Evolutionary conservation across 1,139 yeast species (phyloP), one percentile per base, ranked within the genome.

Genomic region (Pichia cactophila): DNA sequence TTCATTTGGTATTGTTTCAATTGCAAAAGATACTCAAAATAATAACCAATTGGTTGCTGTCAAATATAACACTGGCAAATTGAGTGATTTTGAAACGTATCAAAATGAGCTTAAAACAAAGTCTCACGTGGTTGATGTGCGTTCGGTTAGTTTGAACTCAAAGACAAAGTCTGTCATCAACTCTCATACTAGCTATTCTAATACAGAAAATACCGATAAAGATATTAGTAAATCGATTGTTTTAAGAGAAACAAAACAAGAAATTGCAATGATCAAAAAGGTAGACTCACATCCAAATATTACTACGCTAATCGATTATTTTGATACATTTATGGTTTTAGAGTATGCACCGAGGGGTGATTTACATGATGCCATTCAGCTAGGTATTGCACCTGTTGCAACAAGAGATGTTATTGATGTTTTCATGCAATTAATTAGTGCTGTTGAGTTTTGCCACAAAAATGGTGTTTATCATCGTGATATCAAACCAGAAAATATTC

Each of bases 341-440:
- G 97, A 92, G 61, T 90, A 88, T 64, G 89, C 96, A 61, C 73
- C 92, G 4, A 78, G 90, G 55, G 98, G 98, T 54, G 98, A 92
- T 65, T 71, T 92, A 50, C 92, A 92, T 64, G 98, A 92, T 63
- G 95, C 95, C 9, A 88, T 90, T 60, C 86, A 84, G 58, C 81
- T 80, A 52, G 89, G 86, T 46, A 74, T 80, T 42, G 92, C 94
- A 6, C 96, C 96, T 1, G 74, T 81, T n/a, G 75, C 86, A 4
- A 80, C 89, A 0, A 78, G 77, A 53, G 86, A 84, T 62, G 79
- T 88, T 50, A 77, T 85, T 50, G 87, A 84, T 61, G 86, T 89
- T 31, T 80, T 86, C 65, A 68, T 71, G 54, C 96, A 90, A 66
- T 74, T 89, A 51, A 75, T 89, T 48, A 84, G 78, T 58, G 95